Conservation (phyloP, 2,329 filamentous ascomycete species). For the Plectosphaerella cucumerina region DNA sequence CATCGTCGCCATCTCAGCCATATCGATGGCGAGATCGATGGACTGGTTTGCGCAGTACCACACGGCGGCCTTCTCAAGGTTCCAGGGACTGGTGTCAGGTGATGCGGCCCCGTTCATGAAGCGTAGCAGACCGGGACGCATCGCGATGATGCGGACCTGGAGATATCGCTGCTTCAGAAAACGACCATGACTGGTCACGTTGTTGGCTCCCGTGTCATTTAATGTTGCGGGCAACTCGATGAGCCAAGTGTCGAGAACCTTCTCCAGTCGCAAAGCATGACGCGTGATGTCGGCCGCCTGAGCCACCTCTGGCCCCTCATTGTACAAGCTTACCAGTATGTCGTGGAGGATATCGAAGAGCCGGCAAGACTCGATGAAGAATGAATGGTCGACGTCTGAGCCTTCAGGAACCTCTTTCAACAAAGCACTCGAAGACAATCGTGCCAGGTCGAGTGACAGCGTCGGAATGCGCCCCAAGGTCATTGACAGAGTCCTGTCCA, state of each 20-base stretch:
- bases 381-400: not conserved
- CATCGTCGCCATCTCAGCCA: not conserved
- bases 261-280: not conserved
- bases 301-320: not conserved
- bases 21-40: not conserved
- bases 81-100: not conserved
- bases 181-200: not conserved
- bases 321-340: not conserved
- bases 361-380: not conserved
- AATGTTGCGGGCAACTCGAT: not conserved
- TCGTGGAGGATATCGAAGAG: slow-evolving; percentile 3
- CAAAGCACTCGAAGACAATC: not conserved
- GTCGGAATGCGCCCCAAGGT: not conserved
- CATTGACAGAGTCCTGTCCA: slow-evolving; percentile 2
- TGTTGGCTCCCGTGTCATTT: no score
- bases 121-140: not conserved
- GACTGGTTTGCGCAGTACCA: slow-evolving; percentile 1
- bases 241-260: not conserved
- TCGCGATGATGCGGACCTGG: not conserved
- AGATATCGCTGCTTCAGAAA: slow-evolving; percentile 1
- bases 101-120: not conserved
- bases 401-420: no score
- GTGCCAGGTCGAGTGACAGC: not conserved
- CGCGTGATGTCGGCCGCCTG: not conserved
- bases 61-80: not conserved